Percentiles rank a stretch among this genome's conserved stretches.
Conservation (phyloP, 2,329 filamentous ascomycete genomes). For the Beauveria caledonica region DNA sequence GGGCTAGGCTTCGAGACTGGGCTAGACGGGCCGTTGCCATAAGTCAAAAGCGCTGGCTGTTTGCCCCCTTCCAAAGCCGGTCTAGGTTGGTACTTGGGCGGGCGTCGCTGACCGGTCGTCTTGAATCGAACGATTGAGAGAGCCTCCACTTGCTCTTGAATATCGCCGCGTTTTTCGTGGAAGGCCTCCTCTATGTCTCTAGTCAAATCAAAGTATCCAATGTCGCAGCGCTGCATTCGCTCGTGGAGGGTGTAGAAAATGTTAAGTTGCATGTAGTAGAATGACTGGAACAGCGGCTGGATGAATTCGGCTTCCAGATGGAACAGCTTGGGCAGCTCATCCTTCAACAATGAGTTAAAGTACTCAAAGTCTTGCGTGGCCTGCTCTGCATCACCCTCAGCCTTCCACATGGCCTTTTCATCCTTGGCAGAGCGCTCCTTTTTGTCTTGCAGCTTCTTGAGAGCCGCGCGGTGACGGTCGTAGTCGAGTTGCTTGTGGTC, state of each 20-base stretch:
- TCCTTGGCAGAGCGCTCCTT: constrained; percentile 95
- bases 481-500: constrained; percentile 98
- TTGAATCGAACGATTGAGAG: constrained; percentile 87
- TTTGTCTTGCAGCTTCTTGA: constrained; percentile 96
- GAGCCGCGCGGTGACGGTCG: constrained; percentile 70
- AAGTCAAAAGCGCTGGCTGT: constrained; percentile 42
- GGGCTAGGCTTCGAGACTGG: constrained; percentile 7
- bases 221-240: constrained; percentile 94
- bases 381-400: constrained; percentile 82
- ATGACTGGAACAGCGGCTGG: constrained; percentile 92
- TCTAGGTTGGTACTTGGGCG: constrained; percentile 48
- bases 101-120: constrained; percentile 63
- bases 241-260: constrained; percentile 98
- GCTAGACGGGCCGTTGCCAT: constrained; percentile 30
- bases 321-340: constrained; percentile 90
- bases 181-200: constrained; percentile 90
- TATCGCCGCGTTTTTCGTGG: constrained; percentile 76
- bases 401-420: constrained; percentile 94
- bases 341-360: constrained; percentile 95
- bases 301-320: constrained; percentile 88
- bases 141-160: constrained; percentile 76
- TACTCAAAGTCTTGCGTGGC: constrained; percentile 95
- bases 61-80: constrained; percentile 42
- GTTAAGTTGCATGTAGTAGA: constrained; percentile 99
- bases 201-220: constrained; percentile 92